These are phyloP conservation scores for Aureobasidium mangrovei DNA, from an alignment of 2,329 filamentous ascomycete species.

Conservation along the genomic window DNA sequence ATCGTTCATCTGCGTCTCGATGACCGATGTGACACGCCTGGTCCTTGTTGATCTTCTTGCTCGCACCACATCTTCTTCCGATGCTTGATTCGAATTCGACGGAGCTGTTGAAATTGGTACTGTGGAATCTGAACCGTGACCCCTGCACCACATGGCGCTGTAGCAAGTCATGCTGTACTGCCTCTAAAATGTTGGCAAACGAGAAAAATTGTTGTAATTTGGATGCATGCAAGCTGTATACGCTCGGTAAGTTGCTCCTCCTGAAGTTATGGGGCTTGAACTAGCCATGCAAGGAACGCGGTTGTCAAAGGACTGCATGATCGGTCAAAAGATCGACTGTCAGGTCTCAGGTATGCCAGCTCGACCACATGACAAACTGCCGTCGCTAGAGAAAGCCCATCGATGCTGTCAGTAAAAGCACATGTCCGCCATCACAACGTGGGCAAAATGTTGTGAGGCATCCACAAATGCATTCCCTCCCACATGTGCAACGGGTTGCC, in stretches of 20 bases:
- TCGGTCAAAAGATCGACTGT: neutral
- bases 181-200: neutral
- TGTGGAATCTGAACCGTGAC: neutral
- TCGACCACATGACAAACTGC: neutral
- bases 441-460: constrained; percentile 1
- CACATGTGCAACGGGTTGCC: neutral
- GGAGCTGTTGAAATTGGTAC: neutral
- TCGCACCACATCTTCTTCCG: neutral
- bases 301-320: neutral
- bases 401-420: neutral
- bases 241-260: neutral
- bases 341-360: neutral
- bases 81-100: neutral
- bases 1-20: neutral
- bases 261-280: too few species aligned
- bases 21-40: neutral
- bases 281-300: too few species aligned
- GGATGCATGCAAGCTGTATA: neutral
- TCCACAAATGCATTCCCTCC: constrained; percentile 1
- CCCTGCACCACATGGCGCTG: neutral
- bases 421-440: constrained; percentile 4
- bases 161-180: neutral
- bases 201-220: neutral
- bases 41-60: neutral
- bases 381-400: neutral